phyloP scores from a whole-genome alignment of 345 rosid species.

The Arabis alpina region DNA sequence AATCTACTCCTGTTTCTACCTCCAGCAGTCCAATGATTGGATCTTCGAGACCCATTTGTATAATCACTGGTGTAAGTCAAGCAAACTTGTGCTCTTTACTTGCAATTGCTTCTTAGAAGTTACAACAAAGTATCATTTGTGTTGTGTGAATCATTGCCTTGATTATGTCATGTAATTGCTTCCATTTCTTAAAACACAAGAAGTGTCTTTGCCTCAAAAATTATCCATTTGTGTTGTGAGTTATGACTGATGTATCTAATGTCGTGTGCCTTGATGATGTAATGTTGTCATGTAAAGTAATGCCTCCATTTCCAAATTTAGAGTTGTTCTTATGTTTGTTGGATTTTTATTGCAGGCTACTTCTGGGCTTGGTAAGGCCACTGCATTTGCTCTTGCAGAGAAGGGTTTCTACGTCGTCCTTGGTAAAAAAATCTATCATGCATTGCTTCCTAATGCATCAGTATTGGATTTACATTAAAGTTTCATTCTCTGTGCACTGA shows the following conservation, averaged over 20 bases:
- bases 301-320: background rate
- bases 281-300: background rate
- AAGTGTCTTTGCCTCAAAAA: constrained; percentile 32
- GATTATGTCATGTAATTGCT: no score
- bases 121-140: no score
- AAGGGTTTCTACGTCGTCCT: constrained; percentile 74
- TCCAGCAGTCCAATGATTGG: constrained; percentile 35
- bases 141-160: no score
- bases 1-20: constrained; percentile 35
- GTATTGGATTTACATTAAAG: background rate
- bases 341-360: constrained; percentile 55
- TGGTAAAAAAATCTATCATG: constrained; percentile 46
- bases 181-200: no score
- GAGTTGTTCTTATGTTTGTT: background rate
- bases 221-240: background rate
- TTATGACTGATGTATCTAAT: background rate
- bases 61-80: constrained; percentile 70
- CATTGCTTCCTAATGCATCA: background rate
- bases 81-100: constrained; percentile 3
- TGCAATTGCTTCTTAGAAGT: background rate
- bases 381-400: constrained; percentile 67
- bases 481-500: background rate
- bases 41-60: constrained; percentile 57
- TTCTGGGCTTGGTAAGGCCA: constrained; percentile 79
- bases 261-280: background rate